Evolutionary conservation across 2,329 filamentous ascomycete species (phyloP).

Genomic region (Drechslerella coelobrocha): DNA sequence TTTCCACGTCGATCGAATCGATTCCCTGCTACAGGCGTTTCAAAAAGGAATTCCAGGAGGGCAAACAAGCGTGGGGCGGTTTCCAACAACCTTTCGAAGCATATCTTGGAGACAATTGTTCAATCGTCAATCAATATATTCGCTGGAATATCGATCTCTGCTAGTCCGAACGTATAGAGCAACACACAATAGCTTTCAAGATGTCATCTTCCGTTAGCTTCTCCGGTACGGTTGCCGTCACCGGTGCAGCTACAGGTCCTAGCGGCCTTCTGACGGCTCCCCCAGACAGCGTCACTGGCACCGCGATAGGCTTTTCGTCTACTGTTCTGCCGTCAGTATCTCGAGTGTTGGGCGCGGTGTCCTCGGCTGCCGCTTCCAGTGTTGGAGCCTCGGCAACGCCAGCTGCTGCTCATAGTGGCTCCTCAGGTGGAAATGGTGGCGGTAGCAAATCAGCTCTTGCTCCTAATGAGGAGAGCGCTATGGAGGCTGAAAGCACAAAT

Average conservation of each 20-base stretch:
- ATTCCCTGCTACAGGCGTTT: constrained; percentile 4
- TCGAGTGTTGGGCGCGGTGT: constrained; percentile 10
- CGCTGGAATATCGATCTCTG: neutral
- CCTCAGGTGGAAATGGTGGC: constrained; percentile 11
- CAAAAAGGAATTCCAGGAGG: constrained; percentile 3
- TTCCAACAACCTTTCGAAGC: neutral
- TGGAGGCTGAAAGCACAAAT: constrained; percentile 40
- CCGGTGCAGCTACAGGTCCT: neutral
- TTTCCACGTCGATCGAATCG: constrained; percentile 24
- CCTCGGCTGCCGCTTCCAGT: constrained; percentile 21
- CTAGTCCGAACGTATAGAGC: neutral
- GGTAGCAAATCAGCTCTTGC: constrained; percentile 10
- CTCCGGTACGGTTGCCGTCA: constrained; percentile 34
- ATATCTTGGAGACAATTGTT: neutral
- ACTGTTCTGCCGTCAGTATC: constrained; percentile 5
- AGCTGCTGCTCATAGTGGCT: constrained; percentile 10
- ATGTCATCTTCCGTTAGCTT: constrained; percentile 38
- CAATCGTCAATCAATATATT: neutral
- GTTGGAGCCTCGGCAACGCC: constrained; percentile 2
- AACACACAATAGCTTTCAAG: constrained; percentile 3
- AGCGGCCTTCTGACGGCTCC: constrained; percentile 35
- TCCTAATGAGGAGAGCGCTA: constrained; percentile 30
- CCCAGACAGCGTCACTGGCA: neutral
- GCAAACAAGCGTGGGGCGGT: neutral
- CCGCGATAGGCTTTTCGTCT: neutral